A percentile compares a stretch with the other conserved stretches of the same genome.
Evolutionary conservation across 352 stramenopile species (phyloP).

Genomic region (Phytopythium delawarense): DNA sequence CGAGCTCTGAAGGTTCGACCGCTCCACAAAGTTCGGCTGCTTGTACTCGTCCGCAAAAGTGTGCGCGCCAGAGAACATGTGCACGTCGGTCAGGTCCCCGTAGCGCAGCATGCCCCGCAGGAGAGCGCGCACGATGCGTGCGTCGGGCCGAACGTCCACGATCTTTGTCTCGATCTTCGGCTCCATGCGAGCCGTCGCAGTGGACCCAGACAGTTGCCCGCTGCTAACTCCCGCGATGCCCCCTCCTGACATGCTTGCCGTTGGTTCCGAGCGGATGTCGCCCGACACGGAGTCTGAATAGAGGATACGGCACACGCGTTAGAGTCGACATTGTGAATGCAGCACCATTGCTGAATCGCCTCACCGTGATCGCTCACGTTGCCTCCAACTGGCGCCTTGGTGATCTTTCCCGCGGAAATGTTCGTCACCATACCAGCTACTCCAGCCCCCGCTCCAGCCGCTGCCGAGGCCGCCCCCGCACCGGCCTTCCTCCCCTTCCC

Average conservation of each 20-base stretch:
- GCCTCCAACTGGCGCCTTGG: slow-evolving; percentile 16
- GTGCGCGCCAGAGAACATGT: slow-evolving; percentile 40
- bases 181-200: slow-evolving; percentile 35
- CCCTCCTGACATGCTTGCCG: not conserved
- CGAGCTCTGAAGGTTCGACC: slow-evolving; percentile 44
- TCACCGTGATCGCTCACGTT: slow-evolving; percentile 10
- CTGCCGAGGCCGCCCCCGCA: not conserved
- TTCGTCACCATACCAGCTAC: slow-evolving; percentile 39
- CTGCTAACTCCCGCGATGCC: not conserved
- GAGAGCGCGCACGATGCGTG: slow-evolving; percentile 66
- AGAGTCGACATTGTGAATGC: not conserved
- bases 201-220: not conserved
- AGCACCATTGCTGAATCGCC: slow-evolving; percentile 14
- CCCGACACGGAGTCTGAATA: not conserved
- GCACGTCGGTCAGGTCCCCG: slow-evolving; percentile 73
- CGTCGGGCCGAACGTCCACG: slow-evolving; percentile 42
- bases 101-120: slow-evolving; percentile 70
- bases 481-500: slow-evolving; percentile 28
- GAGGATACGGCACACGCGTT: not conserved
- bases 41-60: slow-evolving; percentile 79
- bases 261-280: not conserved
- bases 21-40: slow-evolving; percentile 68
- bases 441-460: not conserved
- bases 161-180: slow-evolving; percentile 33
- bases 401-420: slow-evolving; percentile 52